Evolutionary conservation across 371 early-diverging fungal genomes (phyloP).

Genomic region (Dipsacomyces acuminosporus): DNA sequence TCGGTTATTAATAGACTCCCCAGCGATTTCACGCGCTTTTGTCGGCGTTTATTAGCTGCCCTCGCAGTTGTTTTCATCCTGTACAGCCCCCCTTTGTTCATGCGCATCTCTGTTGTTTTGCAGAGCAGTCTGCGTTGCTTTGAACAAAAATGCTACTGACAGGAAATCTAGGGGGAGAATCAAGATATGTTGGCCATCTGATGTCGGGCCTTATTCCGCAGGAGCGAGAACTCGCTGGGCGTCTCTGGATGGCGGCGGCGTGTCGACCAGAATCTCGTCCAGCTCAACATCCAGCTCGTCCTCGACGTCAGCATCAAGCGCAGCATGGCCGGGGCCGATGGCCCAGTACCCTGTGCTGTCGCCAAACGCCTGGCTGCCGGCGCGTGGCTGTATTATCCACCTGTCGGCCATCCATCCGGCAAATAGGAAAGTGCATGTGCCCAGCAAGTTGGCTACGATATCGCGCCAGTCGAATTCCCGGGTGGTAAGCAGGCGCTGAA

Average conservation of each 20-base stretch:
- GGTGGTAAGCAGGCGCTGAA: constrained; percentile 29
- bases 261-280: constrained; percentile 33
- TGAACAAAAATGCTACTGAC: no score
- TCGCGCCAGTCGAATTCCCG: constrained; percentile 37
- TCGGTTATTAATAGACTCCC: no score
- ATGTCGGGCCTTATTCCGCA: no score
- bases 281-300: constrained; percentile 37
- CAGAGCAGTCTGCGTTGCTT: no score
- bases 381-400: constrained; percentile 32
- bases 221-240: no score
- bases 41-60: no score
- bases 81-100: no score
- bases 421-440: constrained; percentile 25
- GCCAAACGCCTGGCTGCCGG: background rate
- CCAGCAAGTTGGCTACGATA: constrained; percentile 28
- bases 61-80: no score
- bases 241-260: constrained; percentile 6
- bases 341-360: constrained; percentile 19
- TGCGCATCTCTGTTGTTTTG: no score
- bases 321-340: constrained; percentile 1
- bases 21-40: no score
- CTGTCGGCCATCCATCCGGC: constrained; percentile 35
- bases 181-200: no score
- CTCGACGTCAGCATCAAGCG: constrained; percentile 4
- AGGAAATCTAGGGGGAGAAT: no score